Evolutionary conservation across 2,329 filamentous ascomycete genomes (phyloP), one percentile per base, ranked within the genome.

Genomic region (Trichophyton mentagrophytes): DNA sequence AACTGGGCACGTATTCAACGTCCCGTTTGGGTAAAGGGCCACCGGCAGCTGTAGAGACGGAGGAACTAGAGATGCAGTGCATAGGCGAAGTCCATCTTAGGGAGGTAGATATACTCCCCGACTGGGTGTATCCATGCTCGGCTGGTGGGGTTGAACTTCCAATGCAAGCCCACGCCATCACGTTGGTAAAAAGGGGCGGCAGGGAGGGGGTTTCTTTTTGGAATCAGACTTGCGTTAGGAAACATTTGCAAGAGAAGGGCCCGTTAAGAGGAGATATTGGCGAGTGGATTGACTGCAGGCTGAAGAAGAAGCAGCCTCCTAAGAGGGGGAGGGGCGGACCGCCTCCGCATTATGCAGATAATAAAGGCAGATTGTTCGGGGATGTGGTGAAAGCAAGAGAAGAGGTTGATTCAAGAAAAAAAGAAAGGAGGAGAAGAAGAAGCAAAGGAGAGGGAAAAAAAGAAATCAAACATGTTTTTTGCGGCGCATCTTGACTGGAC

Each of bases 61-160:
- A 55, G 13, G 49, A 55, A 55, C 49, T 36, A 55, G n/a, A 33
- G 49, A 8, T 55, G 49, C 49, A 55, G 49, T 55, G 49, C 49
- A 33, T 55, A 55, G 49, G 49, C 49, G 49, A 55, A n/a, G 11
- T 36, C 49, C 49, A 33, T 36, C 49, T 55, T 55, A 27, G 49
- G 49, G 46, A 49, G 30, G 49, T 36, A 33, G 49, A 55, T 55
- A 33, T 36, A 33, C 49, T 55, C 25, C 49, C 30, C n/a, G 49
- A 20, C 49, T 55, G 49, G 49, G 49, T 55, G n/a, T 55, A 55
- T n/a, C 30, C 49, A 33, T 33, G 25, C 49, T 11, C 11, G 33
- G 33, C 33, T 13, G 8, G 49, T 36, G 30, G 49, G 49, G 30
- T 33, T 44, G 30, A 55, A n/a, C 13, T 55, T 17, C n/a, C 47